Conservation (phyloP, 306 rosid genomes). For the Malus asiatica region DNA sequence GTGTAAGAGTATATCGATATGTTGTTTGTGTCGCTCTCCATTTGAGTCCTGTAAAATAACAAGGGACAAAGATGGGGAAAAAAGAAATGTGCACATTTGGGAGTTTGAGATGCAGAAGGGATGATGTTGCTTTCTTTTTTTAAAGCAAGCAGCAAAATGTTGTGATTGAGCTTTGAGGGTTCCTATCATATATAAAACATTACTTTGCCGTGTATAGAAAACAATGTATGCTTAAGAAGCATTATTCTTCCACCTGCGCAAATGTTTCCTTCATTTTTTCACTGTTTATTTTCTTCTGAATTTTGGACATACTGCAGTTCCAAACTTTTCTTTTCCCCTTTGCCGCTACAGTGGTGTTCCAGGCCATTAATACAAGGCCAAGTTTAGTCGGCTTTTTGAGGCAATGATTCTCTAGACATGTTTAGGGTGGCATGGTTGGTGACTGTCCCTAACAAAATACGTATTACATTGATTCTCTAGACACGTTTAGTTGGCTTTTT, state of each 20-base stretch:
- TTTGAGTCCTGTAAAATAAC: constrained; percentile 54
- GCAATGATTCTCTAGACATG: too few species aligned
- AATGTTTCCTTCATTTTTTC: background rate
- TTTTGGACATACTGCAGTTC: background rate
- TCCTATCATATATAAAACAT: background rate
- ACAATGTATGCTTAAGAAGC: constrained; percentile 16
- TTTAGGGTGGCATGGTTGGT: too few species aligned
- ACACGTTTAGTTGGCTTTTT: too few species aligned
- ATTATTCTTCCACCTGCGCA: background rate
- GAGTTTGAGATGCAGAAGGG: constrained; percentile 20
- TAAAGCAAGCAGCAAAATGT: constrained; percentile 34
- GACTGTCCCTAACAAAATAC: too few species aligned
- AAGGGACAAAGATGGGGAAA: constrained; percentile 26
- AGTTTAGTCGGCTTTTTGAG: too few species aligned
- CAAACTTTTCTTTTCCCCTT: too few species aligned
- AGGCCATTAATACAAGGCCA: too few species aligned
- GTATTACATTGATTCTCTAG: too few species aligned
- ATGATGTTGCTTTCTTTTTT: constrained; percentile 35
- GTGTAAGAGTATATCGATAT: constrained; percentile 57
- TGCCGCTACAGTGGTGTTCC: too few species aligned
- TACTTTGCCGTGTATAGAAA: constrained; percentile 19
- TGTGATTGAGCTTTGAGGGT: constrained; percentile 11
- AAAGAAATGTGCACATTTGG: constrained; percentile 23
- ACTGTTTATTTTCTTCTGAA: background rate
- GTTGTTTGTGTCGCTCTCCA: constrained; percentile 25